A percentile compares a stretch with the other conserved stretches of the same genome.
Conservation (phyloP, 2,329 filamentous ascomycete species). For the Monosporascus sp. region DNA sequence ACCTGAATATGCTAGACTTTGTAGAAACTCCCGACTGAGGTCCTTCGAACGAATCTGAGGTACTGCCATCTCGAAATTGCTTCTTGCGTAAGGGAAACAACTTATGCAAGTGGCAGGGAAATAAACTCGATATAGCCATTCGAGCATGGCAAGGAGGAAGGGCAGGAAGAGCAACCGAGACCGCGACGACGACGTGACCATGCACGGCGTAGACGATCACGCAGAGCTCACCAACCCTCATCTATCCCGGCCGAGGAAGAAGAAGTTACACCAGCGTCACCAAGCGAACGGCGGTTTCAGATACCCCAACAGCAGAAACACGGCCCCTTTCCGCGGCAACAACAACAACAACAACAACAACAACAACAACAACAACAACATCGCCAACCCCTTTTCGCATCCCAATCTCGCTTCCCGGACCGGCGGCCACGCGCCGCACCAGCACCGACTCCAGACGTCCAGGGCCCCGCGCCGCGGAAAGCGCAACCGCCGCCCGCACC, state of each 20-base stretch:
- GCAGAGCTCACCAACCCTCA: not conserved
- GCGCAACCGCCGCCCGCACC: too few relatives aligned
- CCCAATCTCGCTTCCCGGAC: not conserved
- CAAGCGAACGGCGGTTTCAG: too few relatives aligned
- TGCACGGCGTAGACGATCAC: conserved; percentile 10
- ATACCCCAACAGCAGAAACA: not conserved
- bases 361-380: not conserved
- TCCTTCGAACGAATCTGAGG: too few relatives aligned
- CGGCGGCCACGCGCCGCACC: not conserved
- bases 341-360: not conserved
- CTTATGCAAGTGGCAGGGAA: not conserved
- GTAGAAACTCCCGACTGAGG: too few relatives aligned
- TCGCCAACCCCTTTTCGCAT: not conserved
- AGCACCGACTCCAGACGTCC: not conserved
- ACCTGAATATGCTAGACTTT: not conserved
- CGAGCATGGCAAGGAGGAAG: conserved; percentile 13
- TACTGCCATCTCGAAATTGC: too few relatives aligned
- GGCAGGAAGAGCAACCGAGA: conserved; percentile 2
- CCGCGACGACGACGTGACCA: conserved; percentile 17
- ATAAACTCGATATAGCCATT: not conserved
- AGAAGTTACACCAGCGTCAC: too few relatives aligned
- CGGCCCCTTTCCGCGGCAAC: not conserved
- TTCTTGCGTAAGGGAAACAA: too few relatives aligned
- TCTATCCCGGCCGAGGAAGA: not conserved
- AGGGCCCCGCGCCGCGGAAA: too few relatives aligned